Percentiles rank a stretch among this genome's conserved stretches.
Conservation (phyloP, 495 filamentous ascomycete species). For the Penicillium maclennaniae region DNA sequence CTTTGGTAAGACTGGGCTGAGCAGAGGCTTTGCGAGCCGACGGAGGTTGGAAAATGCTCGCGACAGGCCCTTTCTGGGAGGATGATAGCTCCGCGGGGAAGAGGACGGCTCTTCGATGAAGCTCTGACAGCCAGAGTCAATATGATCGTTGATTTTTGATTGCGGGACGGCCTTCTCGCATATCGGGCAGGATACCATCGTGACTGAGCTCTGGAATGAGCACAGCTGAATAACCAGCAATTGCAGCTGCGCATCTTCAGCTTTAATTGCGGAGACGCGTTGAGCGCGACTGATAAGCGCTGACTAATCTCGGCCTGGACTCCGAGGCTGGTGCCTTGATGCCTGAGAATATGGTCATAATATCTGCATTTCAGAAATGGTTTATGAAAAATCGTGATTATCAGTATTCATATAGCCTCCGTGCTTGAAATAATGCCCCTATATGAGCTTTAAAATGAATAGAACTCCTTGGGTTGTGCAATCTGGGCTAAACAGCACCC, state of each 20-base stretch:
- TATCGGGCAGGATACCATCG: conserved; percentile 82
- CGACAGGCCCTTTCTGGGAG: conserved; percentile 50
- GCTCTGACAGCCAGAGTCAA: conserved; percentile 76
- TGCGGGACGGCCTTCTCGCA: conserved; percentile 74
- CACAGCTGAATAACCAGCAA: not conserved
- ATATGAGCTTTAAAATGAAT: not conserved
- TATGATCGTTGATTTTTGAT: conserved; percentile 80
- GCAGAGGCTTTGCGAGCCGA: conserved; percentile 44
- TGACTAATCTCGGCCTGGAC: not conserved
- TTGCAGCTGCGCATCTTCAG: not conserved
- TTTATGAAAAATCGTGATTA: not conserved
- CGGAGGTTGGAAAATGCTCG: conserved; percentile 76
- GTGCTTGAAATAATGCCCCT: not conserved
- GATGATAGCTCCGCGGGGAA: conserved; percentile 37
- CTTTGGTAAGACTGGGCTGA: conserved; percentile 22
- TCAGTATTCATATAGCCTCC: not conserved
- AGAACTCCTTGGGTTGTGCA: not conserved
- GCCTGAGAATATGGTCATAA: not conserved
- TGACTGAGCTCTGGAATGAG: conserved; percentile 4
- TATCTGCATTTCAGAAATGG: not conserved
- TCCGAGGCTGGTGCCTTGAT: conserved; percentile 1
- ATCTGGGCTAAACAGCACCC: not conserved
- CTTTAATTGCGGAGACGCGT: conserved; percentile 16
- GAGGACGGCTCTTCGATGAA: conserved; percentile 48
- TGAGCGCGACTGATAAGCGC: conserved; percentile 9